Conservation (phyloP, 129 eudicot genomes). For the Artemisia annua region DNA sequence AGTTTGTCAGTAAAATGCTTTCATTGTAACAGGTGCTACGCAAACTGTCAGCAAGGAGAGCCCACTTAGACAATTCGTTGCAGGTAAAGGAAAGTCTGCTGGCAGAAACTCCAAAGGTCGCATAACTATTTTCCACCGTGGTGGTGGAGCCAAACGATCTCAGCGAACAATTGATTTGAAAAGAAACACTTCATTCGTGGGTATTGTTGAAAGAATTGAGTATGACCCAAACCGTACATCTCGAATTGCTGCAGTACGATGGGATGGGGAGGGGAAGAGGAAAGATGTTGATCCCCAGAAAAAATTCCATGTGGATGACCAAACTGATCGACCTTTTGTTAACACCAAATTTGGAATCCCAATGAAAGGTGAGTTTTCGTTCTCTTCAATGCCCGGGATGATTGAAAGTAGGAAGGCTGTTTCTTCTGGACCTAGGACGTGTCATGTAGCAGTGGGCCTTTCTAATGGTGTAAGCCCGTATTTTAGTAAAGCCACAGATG, state of each 20-base stretch:
- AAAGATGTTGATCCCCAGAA: constrained; percentile 33
- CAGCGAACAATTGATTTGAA: no score
- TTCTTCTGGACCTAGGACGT: constrained; percentile 16
- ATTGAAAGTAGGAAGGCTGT: constrained; percentile 27
- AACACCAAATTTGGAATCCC: constrained; percentile 23
- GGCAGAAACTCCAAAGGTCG: no score
- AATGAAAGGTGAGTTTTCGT: constrained; percentile 38
- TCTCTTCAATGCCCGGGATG: constrained; percentile 37
- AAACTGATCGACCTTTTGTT: constrained; percentile 17
- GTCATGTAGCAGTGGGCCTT: constrained; percentile 30
- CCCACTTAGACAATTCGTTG: no score
- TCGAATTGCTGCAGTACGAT: constrained; percentile 21
- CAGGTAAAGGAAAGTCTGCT: no score
- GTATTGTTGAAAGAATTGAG: no score
- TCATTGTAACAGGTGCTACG: no score
- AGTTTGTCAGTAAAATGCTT: no score
- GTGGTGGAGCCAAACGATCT: no score
- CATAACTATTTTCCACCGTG: no score
- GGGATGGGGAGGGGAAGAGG: constrained; percentile 41
- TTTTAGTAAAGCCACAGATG: constrained; percentile 17
- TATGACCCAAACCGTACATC: no score
- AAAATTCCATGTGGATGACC: constrained; percentile 21
- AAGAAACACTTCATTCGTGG: no score
- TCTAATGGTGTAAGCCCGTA: constrained; percentile 31
- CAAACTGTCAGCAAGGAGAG: no score